phyloP scores from a whole-genome alignment of 148 eudicot species.

The Rhododendron williamsianum region DNA sequence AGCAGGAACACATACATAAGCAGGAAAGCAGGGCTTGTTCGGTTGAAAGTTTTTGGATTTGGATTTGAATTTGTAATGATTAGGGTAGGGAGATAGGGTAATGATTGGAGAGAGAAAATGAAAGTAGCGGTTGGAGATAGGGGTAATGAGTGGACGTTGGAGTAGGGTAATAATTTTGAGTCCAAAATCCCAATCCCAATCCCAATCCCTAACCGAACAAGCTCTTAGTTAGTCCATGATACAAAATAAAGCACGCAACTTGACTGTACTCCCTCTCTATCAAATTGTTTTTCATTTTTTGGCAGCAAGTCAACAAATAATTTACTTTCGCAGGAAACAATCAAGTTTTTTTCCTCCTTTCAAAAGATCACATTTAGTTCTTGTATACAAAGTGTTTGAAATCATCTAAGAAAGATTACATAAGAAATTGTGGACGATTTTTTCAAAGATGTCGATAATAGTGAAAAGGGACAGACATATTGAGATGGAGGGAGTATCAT shows the following conservation, averaged over 20 bases:
- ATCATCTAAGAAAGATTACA: conserved; percentile 19
- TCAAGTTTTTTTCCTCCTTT: neutral
- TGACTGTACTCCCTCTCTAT: neutral
- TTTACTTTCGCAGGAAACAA: neutral
- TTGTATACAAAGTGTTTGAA: conserved; percentile 37
- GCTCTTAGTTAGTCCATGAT: neutral
- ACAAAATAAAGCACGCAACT: neutral
- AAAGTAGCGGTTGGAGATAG: no score
- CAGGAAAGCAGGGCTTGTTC: neutral
- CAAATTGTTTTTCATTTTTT: neutral
- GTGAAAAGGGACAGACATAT: neutral
- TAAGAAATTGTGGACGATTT: neutral
- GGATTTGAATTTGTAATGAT: no score
- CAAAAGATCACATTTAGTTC: neutral
- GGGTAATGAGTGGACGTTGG: no score
- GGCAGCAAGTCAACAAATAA: neutral
- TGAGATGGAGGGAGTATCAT: neutral
- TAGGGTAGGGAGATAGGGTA: no score
- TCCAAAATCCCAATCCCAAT: no score
- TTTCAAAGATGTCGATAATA: neutral
- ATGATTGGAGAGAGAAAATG: no score
- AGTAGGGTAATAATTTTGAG: no score
- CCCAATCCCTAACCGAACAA: no score
- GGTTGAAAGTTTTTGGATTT: no score
- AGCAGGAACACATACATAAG: neutral